These are phyloP conservation scores for Amylostereum chailletii DNA, from an alignment of 1,284 basidiomycete species.

Conservation along the genomic window DNA sequence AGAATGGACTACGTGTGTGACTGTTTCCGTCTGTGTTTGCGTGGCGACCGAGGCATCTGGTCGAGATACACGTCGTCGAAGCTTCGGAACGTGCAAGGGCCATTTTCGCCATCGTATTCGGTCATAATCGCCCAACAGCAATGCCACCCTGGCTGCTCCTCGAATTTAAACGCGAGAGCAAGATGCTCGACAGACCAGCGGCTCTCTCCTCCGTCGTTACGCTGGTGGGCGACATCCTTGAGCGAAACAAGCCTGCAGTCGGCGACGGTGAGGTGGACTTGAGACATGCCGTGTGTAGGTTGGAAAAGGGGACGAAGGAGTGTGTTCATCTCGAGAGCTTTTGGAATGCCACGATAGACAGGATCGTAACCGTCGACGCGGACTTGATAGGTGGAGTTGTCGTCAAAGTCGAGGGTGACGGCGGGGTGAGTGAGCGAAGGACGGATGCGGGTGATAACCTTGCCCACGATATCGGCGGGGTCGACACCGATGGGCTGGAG, in stretches of 20 bases:
- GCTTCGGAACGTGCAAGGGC: conserved; percentile 44
- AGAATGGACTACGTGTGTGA: not conserved
- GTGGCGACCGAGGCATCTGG: conserved; percentile 12
- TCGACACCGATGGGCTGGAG: conserved; percentile 33
- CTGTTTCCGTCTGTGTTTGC: conserved; percentile 8
- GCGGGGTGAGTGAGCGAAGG: conserved; percentile 46
- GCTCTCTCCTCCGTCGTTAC: conserved; percentile 18
- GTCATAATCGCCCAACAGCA: conserved; percentile 54
- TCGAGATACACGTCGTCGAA: conserved; percentile 50
- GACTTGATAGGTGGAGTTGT: conserved; percentile 45
- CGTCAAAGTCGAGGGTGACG: conserved; percentile 46
- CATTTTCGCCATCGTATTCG: conserved; percentile 33
- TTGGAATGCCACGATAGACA: conserved; percentile 42
- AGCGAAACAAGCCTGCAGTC: conserved; percentile 47
- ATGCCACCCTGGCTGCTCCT: conserved; percentile 40
- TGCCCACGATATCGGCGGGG: conserved; percentile 41
- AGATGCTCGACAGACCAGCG: conserved; percentile 52
- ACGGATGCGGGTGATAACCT: conserved; percentile 36
- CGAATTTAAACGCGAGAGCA: conserved; percentile 38
- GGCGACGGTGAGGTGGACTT: conserved; percentile 33
- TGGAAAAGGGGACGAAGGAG: conserved; percentile 30
- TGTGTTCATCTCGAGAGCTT: conserved; percentile 48
- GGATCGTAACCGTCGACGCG: conserved; percentile 57
- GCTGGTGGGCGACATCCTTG: conserved; percentile 47
- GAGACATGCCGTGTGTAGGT: conserved; percentile 24